Base-by-base conservation (phyloP, 805 yeast genomes). In the Candida dajiaensis region DNA sequence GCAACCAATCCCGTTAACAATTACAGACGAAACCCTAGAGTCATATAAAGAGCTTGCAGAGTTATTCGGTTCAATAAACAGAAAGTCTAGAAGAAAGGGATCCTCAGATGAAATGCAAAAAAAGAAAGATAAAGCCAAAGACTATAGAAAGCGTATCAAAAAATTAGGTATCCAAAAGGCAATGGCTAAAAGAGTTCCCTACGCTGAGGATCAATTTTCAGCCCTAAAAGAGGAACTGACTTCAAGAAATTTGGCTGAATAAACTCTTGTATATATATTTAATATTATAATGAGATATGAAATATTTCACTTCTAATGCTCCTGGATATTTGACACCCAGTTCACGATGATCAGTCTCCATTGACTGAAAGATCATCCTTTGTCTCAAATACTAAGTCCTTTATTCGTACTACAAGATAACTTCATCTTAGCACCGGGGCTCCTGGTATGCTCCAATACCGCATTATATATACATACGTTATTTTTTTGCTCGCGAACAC, bases 181-280 rank as follows among this genome's bases (percentile, higher is more conserved):
- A 10, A 55, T 66, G 62, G 49, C 53, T 13, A 54, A 62, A 25
- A 57, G 67, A 42, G 44, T 62, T 2, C 59, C 63, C 1, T 67
- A 67, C 47, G 65, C 62, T 1, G 50, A 59, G 13, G 64, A 67
- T 39, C 63, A 60, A 42, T 63, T 62, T 41, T 47, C 39, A 1
- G 62, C 67, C 3, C 44, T 69, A 35, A 62, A 58, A 39, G 42
- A 53, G 3, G 72, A 68, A 29, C 51, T 69, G n/a, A 45, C 45
- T 13, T 50, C 54, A 3, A 53, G 71, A 43, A 40, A 45, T 21
- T 4, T 23, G 8, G 16, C 6, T 4, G 21, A 20, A 18, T 21
- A n/a, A 28, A 31, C n/a, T 31, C 29, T 7, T 42, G 40, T 42
- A 35, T 25, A 35, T 42, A 35, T 12, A 16, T 3, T 9, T 33